Evolutionary conservation across 2,329 filamentous ascomycete species (phyloP), one percentile per base, ranked within the genome.

Genomic region (Fulvia fulva): DNA sequence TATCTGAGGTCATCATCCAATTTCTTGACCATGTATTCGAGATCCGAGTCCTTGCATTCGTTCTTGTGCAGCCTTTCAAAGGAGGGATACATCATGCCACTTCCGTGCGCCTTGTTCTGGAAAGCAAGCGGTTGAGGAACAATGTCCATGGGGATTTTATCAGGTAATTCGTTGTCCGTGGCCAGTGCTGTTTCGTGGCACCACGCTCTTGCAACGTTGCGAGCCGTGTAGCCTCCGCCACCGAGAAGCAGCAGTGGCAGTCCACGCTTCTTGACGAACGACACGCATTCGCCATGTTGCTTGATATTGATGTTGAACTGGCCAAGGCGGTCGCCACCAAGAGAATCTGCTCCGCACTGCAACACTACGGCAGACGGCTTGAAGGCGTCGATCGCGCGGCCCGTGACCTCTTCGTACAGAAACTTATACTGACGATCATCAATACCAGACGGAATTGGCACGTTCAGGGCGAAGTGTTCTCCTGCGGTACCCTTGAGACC

Each of bases 241-340:
- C 94, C 94, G 58, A 97, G 90, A 55, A 99, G 84, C 51, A 99
- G 86, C 61, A 97, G 82, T 2, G 94, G 94, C 1, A 96, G 79
- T 6, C 83, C 81, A 63, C 91, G 85, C 49, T 80, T 84, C 75
- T 97, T 97, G 74, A 92, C 91, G 68, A 88, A 97, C 51, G 87
- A 85, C 58, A 97, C 90, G 73, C 94, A 99, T 63, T 88, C 87
- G 54, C 91, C 93, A 75, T 99, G 94, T 14, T 92, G 93, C 72
- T 91, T 87, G 60, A 99, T 94, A 73, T 96, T 95, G 60, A 99
- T 85, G 72, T 97, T 99, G 81, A 99, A 99, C 63, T 91, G 88
- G 51, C 94, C 94, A 0, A 99, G 84, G 22, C 94, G 84, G 75
- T 99, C 94, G 62, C 94, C 93, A 41, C 92, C 93, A 0, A 99